Conservation (phyloP, 2,329 filamentous ascomycete species). For the Immersiporthe knoxdaviesiana region DNA sequence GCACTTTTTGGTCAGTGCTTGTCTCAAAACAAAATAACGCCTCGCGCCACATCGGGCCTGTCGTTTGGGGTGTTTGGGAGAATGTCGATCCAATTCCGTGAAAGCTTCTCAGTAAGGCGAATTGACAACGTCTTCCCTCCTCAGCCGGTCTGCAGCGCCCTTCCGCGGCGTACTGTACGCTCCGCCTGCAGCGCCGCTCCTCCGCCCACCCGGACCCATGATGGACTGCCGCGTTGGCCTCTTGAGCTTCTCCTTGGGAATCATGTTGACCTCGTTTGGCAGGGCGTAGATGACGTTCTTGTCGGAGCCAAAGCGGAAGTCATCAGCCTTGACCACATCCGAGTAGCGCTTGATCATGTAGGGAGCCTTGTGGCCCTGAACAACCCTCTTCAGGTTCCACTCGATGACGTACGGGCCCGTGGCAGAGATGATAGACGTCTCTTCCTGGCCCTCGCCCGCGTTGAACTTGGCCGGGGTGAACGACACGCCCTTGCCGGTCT, state of each 20-base stretch:
- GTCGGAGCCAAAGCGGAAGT: constrained; percentile 96
- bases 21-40: background rate
- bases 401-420: constrained; percentile 97
- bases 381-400: constrained; percentile 91
- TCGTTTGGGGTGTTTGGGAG: background rate
- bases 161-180: constrained; percentile 25
- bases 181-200: constrained; percentile 50
- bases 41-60: background rate
- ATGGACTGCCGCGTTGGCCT: constrained; percentile 93
- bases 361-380: constrained; percentile 78
- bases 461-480: constrained; percentile 97
- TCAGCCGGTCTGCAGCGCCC: constrained; percentile 47
- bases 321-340: constrained; percentile 95
- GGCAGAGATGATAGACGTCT: constrained; percentile 95
- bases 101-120: constrained; percentile 53
- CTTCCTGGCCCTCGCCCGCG: constrained; percentile 75
- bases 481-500: constrained; percentile 81
- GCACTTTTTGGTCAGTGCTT: background rate
- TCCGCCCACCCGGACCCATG: constrained; percentile 60
- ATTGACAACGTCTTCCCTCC: constrained; percentile 83
- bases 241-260: constrained; percentile 82
- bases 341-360: constrained; percentile 97
- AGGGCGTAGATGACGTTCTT: constrained; percentile 98
- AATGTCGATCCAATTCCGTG: background rate
- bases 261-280: constrained; percentile 98